These are phyloP conservation scores for Yamagishiella unicocca DNA, from an alignment of 139 green algal genomes.

Conservation along the genomic window DNA sequence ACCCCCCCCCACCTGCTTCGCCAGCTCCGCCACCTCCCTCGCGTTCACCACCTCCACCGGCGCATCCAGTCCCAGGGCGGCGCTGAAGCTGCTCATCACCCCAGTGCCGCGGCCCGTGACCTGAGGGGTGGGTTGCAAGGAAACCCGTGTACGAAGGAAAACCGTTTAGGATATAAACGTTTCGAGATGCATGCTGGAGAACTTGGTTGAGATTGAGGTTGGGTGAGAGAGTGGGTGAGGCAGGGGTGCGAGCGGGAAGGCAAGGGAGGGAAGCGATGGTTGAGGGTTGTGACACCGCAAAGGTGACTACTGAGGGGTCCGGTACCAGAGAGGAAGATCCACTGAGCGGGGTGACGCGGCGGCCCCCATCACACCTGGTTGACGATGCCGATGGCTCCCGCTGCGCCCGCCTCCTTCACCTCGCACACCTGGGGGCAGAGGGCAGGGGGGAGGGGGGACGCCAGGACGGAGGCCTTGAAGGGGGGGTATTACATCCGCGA, in stretches of 20 bases:
- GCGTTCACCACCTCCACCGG: conserved; percentile 83
- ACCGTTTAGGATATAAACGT: too few species aligned
- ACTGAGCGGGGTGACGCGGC: background rate
- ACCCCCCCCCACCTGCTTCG: background rate
- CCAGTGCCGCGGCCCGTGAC: conserved; percentile 76
- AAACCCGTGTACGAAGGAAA: too few species aligned
- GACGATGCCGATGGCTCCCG: conserved; percentile 82
- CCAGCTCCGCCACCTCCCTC: conserved; percentile 65
- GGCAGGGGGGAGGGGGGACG: background rate
- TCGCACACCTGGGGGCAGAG: conserved; percentile 70
- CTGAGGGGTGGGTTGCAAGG: conserved; percentile 19
- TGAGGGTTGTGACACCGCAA: background rate
- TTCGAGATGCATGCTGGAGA: too few species aligned
- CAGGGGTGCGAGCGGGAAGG: background rate
- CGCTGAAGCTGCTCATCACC: conserved; percentile 78
- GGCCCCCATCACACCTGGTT: conserved; percentile 48
- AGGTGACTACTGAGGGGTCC: background rate
- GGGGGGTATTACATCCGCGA: too few species aligned
- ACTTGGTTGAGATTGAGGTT: too few species aligned
- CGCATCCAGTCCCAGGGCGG: conserved; percentile 77
- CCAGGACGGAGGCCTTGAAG: background rate
- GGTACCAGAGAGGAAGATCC: background rate
- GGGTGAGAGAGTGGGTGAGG: background rate
- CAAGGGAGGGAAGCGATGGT: background rate
- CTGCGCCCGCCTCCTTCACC: conserved; percentile 82